Conservation (phyloP, 176 grass and related monocot species). For the Thalia dealbata region DNA sequence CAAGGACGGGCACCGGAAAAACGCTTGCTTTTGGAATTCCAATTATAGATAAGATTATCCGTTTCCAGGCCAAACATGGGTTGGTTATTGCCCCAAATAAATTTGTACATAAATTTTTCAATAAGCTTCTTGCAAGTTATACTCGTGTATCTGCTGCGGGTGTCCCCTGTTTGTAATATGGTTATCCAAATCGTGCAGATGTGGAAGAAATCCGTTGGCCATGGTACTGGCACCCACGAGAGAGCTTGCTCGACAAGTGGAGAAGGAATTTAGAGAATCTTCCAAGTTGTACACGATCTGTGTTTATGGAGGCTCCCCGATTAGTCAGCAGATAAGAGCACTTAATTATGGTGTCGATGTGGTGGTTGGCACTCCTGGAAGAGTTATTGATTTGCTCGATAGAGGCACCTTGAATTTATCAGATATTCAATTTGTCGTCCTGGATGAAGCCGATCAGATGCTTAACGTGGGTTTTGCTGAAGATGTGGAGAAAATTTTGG, state of each 20-base stretch:
- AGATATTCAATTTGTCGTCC: slow-evolving; percentile 70
- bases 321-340: slow-evolving; percentile 74
- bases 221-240: slow-evolving; percentile 86
- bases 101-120: not conserved
- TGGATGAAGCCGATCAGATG: slow-evolving; percentile 99
- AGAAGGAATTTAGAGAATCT: slow-evolving; percentile 96
- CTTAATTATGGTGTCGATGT: slow-evolving; percentile 85
- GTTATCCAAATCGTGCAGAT: slow-evolving; percentile 25
- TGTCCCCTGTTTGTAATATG: not conserved
- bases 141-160: not conserved
- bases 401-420: slow-evolving; percentile 60
- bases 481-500: slow-evolving; percentile 80
- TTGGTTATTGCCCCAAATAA: slow-evolving; percentile 21
- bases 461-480: slow-evolving; percentile 86
- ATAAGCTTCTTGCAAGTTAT: not conserved
- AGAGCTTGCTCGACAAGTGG: slow-evolving; percentile 91
- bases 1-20: slow-evolving; percentile 82
- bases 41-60: slow-evolving; percentile 78
- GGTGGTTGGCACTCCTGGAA: slow-evolving; percentile 84
- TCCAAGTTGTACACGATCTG: slow-evolving; percentile 64
- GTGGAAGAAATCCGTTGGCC: slow-evolving; percentile 68
- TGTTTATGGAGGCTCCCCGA: slow-evolving; percentile 87
- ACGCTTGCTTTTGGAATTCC: slow-evolving; percentile 98
- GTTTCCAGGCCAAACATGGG: slow-evolving; percentile 73
- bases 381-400: slow-evolving; percentile 80